Evolutionary conservation across 257 asterid genomes (phyloP).

Genomic region (Ilex aquifolium): DNA sequence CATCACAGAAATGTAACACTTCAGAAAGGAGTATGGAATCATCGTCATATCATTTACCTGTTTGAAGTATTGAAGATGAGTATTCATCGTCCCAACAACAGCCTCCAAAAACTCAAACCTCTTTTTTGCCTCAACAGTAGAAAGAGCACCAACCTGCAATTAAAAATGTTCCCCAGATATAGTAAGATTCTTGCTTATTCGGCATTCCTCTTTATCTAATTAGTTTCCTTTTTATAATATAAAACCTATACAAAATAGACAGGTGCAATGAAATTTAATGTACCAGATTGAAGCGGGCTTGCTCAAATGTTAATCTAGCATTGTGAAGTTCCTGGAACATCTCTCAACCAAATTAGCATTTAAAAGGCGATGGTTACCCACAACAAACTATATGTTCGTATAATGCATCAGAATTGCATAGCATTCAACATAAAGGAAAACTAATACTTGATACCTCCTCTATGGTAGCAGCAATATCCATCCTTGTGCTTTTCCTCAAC

Average conservation of each 20-base stretch:
- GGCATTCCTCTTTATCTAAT: neutral
- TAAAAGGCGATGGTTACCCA: conserved; percentile 58
- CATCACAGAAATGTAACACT: conserved; percentile 5
- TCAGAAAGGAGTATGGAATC: conserved; percentile 6
- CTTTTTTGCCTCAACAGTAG: conserved; percentile 87
- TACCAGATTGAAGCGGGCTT: conserved; percentile 92
- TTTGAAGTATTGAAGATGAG: conserved; percentile 80
- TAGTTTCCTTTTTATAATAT: neutral
- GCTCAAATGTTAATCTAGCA: conserved; percentile 81
- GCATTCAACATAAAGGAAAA: conserved; percentile 14
- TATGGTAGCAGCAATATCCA: conserved; percentile 67
- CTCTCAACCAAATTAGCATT: conserved; percentile 92
- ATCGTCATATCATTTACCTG: conserved; percentile 40
- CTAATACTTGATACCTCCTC: conserved; percentile 68
- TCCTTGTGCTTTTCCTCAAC: conserved; percentile 77
- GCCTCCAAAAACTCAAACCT: conserved; percentile 86
- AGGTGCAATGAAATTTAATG: conserved; percentile 19
- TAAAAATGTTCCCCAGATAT: conserved; percentile 9
- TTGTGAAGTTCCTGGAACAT: conserved; percentile 96
- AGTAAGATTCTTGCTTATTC: neutral
- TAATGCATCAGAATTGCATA: neutral
- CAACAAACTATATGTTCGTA: conserved; percentile 42
- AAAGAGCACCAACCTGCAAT: conserved; percentile 76
- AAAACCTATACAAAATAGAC: neutral
- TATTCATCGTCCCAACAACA: conserved; percentile 80